Conservation (phyloP, 768 basidiomycete genomes). For the Trametes cinnabarina region DNA sequence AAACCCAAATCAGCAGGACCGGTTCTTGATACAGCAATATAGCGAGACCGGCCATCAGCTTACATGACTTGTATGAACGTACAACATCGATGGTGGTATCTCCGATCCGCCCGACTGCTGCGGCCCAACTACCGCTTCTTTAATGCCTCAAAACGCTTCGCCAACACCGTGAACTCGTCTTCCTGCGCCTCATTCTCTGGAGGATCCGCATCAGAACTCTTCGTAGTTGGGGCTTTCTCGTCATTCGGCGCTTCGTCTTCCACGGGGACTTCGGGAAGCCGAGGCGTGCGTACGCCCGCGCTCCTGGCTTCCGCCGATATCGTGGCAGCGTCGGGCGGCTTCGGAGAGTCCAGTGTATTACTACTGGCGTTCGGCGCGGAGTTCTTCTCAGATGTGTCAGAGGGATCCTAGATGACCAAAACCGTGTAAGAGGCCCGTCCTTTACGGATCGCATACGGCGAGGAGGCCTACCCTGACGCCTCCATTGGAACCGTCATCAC, state of each 20-base stretch:
- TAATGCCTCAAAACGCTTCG: slow-evolving; percentile 79
- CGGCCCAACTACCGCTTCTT: slow-evolving; percentile 61
- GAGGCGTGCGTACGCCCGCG: slow-evolving; percentile 35
- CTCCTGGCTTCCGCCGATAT: slow-evolving; percentile 32
- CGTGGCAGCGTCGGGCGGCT: slow-evolving; percentile 23
- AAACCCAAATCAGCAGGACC: too few relatives aligned
- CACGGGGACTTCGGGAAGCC: slow-evolving; percentile 51
- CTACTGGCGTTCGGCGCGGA: background rate
- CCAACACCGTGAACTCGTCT: slow-evolving; percentile 74
- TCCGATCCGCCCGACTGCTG: background rate
- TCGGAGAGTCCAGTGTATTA: background rate
- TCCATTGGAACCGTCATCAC: slow-evolving; percentile 32
- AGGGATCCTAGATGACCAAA: slow-evolving; percentile 8
- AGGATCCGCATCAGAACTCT: slow-evolving; percentile 21
- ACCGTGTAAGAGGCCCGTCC: background rate
- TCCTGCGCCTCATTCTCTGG: slow-evolving; percentile 36
- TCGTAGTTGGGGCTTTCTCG: slow-evolving; percentile 24
- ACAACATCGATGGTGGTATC: slow-evolving; percentile 2
- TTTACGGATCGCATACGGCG: background rate
- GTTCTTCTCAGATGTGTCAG: background rate
- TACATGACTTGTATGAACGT: background rate
- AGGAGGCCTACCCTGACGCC: slow-evolving; percentile 39
- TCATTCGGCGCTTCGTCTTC: slow-evolving; percentile 40
- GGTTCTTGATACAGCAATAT: background rate
- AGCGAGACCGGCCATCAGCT: background rate